phyloP scores from a whole-genome alignment of 176 grass and related monocot species.

The Cocos nucifera region DNA sequence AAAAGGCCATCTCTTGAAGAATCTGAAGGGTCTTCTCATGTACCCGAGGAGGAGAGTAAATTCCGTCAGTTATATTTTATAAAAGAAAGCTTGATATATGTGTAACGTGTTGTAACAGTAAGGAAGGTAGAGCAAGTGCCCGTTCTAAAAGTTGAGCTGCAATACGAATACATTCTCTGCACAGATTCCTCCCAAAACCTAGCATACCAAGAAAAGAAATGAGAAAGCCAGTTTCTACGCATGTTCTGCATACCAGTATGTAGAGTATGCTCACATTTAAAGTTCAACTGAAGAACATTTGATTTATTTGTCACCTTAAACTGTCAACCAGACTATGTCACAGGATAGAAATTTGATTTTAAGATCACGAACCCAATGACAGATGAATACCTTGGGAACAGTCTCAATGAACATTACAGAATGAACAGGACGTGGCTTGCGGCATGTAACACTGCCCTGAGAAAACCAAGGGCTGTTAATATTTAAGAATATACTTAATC shows the following conservation, averaged over 20 bases:
- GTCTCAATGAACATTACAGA: constrained; percentile 93
- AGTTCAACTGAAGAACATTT: neutral
- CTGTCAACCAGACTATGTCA: neutral
- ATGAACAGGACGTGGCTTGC: constrained; percentile 55
- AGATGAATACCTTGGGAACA: constrained; percentile 48
- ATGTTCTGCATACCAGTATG: too few relatives aligned
- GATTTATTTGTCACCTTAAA: too few relatives aligned
- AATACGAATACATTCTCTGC: constrained; percentile 59
- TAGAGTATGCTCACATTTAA: neutral
- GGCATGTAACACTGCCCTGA: constrained; percentile 46
- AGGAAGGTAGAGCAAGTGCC: constrained; percentile 22
- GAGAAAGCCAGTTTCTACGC: too few relatives aligned
- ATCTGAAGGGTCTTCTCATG: constrained; percentile 75
- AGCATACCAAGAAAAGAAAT: neutral
- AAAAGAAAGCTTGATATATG: neutral
- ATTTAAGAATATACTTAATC: too few relatives aligned
- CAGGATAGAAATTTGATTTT: too few relatives aligned
- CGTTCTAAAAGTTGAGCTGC: constrained; percentile 91
- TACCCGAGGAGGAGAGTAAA: constrained; percentile 29
- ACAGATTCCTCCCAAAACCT: constrained; percentile 82
- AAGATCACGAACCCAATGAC: neutral
- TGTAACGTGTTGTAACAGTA: neutral
- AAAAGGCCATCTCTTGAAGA: constrained; percentile 89
- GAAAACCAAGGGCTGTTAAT: neutral
- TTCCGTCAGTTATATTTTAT: neutral